These are phyloP conservation scores for Monosporascus sp. DNA, from an alignment of 2,329 filamentous ascomycete species.

Conservation along the genomic window DNA sequence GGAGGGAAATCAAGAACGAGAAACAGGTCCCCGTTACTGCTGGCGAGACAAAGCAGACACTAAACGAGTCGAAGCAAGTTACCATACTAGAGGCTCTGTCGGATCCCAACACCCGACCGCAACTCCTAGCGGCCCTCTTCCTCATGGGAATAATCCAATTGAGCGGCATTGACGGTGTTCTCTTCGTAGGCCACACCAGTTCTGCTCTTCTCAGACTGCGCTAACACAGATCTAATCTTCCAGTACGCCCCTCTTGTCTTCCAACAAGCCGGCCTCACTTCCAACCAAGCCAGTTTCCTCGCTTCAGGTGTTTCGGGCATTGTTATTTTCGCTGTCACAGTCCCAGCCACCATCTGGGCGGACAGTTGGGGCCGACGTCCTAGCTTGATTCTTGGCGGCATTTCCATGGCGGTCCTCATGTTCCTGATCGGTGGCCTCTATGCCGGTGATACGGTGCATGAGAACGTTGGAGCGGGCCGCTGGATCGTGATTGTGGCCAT, in stretches of 20 bases:
- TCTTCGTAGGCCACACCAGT: background rate
- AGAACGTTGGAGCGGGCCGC: too few relatives aligned
- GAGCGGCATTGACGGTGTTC: slow-evolving; percentile 11
- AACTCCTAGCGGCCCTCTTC: slow-evolving; percentile 5
- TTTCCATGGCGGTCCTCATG: too few relatives aligned
- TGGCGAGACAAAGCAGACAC: background rate
- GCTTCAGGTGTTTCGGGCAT: slow-evolving; percentile 1
- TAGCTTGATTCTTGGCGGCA: too few relatives aligned
- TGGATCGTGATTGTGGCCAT: too few relatives aligned
- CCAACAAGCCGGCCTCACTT: slow-evolving; percentile 7
- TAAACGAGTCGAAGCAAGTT: background rate
- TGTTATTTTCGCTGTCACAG: background rate
- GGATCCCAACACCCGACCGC: background rate
- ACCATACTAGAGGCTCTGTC: background rate
- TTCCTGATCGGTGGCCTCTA: too few relatives aligned
- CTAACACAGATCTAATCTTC: background rate
- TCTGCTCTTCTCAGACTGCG: background rate
- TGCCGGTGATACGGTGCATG: too few relatives aligned
- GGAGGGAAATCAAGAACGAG: too few relatives aligned
- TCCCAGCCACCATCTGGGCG: background rate
- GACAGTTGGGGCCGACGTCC: too few relatives aligned
- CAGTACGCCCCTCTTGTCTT: slow-evolving; percentile 9
- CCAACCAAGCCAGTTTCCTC: slow-evolving; percentile 3
- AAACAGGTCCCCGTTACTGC: background rate
- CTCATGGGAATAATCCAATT: slow-evolving; percentile 10